Evolutionary conservation across 306 rosid genomes (phyloP).

Genomic region (Astragalus glycyphyllos): DNA sequence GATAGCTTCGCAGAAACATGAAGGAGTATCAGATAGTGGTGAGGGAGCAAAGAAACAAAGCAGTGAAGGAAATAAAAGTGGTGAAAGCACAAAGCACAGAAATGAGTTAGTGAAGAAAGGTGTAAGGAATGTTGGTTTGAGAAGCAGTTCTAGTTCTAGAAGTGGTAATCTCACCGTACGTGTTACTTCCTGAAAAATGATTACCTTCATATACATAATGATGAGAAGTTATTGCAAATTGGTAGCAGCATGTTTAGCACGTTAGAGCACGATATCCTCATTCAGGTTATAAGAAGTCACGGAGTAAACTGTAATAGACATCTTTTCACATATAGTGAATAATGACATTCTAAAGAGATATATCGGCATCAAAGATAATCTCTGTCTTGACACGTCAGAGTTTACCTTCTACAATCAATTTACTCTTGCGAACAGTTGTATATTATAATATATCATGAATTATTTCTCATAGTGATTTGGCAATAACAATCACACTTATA

Average conservation of each 20-base stretch:
- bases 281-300: slow-evolving; percentile 15
- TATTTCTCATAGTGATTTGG: too few species aligned
- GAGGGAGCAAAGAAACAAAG: slow-evolving; percentile 44
- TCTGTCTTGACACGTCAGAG: too few species aligned
- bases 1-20: slow-evolving; percentile 40
- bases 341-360: too few species aligned
- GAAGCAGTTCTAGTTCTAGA: slow-evolving; percentile 52
- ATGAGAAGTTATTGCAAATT: slow-evolving; percentile 12
- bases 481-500: too few species aligned
- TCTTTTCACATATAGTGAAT: not conserved
- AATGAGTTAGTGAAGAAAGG: slow-evolving; percentile 43
- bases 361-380: too few species aligned
- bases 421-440: too few species aligned
- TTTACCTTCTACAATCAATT: too few species aligned
- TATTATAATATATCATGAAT: too few species aligned
- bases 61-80: slow-evolving; percentile 45
- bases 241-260: slow-evolving; percentile 1
- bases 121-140: slow-evolving; percentile 39
- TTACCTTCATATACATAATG: not conserved
- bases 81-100: slow-evolving; percentile 42
- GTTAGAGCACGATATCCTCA: not conserved
- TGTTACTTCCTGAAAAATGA: slow-evolving; percentile 56
- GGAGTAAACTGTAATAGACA: slow-evolving; percentile 28
- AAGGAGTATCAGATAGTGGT: slow-evolving; percentile 34
- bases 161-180: slow-evolving; percentile 56